Percentiles rank a stretch among this genome's conserved stretches.
These are phyloP conservation scores for Mucor mucedo DNA, from an alignment of 371 early-diverging fungal genomes.

Conservation along the genomic window DNA sequence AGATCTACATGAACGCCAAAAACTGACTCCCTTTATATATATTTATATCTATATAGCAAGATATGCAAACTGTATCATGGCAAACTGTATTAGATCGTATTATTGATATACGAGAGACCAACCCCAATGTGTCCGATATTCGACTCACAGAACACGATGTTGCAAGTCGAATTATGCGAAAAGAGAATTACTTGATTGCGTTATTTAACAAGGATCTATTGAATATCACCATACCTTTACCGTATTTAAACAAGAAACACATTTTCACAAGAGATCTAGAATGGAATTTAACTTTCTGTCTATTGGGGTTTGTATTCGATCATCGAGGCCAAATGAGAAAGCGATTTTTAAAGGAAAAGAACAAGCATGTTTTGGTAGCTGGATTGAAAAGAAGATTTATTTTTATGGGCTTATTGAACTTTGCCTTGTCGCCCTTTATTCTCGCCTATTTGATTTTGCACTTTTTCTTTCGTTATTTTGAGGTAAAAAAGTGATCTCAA, in stretches of 20 bases:
- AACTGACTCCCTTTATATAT: not conserved
- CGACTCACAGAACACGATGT: slow-evolving; percentile 88
- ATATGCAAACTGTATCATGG: slow-evolving; percentile 84
- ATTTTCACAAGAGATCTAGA: slow-evolving; percentile 88
- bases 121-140: slow-evolving; percentile 62
- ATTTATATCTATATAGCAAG: slow-evolving; percentile 45
- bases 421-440: slow-evolving; percentile 88
- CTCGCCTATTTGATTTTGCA: slow-evolving; percentile 80
- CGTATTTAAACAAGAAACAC: slow-evolving; percentile 47
- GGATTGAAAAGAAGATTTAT: slow-evolving; percentile 83
- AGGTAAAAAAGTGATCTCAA: slow-evolving; percentile 54
- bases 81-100: slow-evolving; percentile 75
- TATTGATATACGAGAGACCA: slow-evolving; percentile 71
- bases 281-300: slow-evolving; percentile 89
- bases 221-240: slow-evolving; percentile 73
- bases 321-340: slow-evolving; percentile 82
- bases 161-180: slow-evolving; percentile 94
- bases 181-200: slow-evolving; percentile 96
- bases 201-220: slow-evolving; percentile 92
- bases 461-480: slow-evolving; percentile 94
- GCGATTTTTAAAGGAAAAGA: slow-evolving; percentile 72
- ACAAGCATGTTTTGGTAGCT: slow-evolving; percentile 64
- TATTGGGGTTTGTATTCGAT: slow-evolving; percentile 87
- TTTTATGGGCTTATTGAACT: slow-evolving; percentile 85
- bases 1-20: not conserved